A percentile compares a stretch with the other conserved stretches of the same genome.
phyloP scores from a whole-genome alignment of 2,329 filamentous ascomycete species.

The Diaporthe australafricana region DNA sequence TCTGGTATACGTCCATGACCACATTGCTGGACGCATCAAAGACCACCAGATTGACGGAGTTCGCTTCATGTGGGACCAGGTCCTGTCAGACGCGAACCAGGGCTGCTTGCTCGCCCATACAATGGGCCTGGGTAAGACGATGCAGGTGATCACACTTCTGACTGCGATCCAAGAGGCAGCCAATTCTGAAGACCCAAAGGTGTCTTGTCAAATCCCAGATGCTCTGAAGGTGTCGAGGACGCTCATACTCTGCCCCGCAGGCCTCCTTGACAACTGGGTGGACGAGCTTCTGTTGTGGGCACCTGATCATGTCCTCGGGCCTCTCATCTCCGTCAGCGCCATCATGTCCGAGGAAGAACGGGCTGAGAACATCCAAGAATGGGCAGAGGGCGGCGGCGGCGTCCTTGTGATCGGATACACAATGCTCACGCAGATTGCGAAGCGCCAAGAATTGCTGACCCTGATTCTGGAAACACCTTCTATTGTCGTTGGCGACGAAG shows the following conservation, averaged over 20 bases:
- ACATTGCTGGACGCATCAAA: constrained; percentile 76
- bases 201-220: constrained; percentile 76
- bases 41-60: constrained; percentile 85
- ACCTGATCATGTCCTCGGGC: constrained; percentile 65
- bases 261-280: constrained; percentile 83
- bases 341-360: constrained; percentile 52
- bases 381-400: constrained; percentile 76
- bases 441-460: constrained; percentile 47
- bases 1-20: constrained; percentile 72
- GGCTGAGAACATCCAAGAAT: constrained; percentile 60
- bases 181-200: constrained; percentile 64
- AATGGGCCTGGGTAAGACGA: constrained; percentile 93
- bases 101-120: constrained; percentile 88
- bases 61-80: constrained; percentile 88
- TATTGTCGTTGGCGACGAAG: constrained; percentile 87
- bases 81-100: constrained; percentile 74
- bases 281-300: constrained; percentile 82
- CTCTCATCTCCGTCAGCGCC: constrained; percentile 66
- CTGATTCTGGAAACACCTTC: constrained; percentile 71
- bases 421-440: constrained; percentile 66
- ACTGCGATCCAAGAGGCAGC: constrained; percentile 77
- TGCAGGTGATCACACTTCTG: constrained; percentile 90
- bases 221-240: constrained; percentile 72
- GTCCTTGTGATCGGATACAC: constrained; percentile 82
- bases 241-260: constrained; percentile 80